Base-by-base conservation (phyloP, 2,329 filamentous ascomycete genomes). In the Curvularia sp. region DNA sequence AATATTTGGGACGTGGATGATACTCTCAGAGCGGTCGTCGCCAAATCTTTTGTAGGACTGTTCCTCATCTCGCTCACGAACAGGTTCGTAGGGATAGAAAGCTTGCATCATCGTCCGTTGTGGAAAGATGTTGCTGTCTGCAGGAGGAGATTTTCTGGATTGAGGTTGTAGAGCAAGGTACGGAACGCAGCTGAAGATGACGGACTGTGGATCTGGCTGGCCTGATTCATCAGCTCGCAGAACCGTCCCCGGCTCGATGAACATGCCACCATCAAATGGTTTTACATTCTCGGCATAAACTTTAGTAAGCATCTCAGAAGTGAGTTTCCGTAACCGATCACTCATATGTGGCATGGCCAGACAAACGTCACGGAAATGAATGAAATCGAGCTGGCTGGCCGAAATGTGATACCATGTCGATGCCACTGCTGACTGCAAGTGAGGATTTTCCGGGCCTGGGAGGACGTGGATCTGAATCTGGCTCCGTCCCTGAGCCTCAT, bases 171-270 rank as follows among this genome's bases (percentile, higher is more conserved):
- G 58, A 9, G 65, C 55, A 28, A 72, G 70, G 36, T 71, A 71
- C 4, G 71, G 74, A 12, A 73, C 49, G 43, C 71, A 75, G 27
- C 67, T 69, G 58, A 74, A 75, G 6, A 72, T 74, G 42, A 68
- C 68, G 1, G 67, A 68, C 13, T 65, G 49, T 25, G 66, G 50
- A 23, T 71, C 66, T 0, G 61, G 5, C 36, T 60, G 55, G 8
- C 65, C 39, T 8, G 46, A 59, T 28, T 72, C 69, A 32, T 75
- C 73, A 5, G 56, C 70, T 46, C 73, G 65, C 12, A 75, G 34
- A 9, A 75, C 68, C 3, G 72, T 73, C 7, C 74, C 74, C 7
- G 72, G 71, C 47, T 75, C 71, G n/a, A 75, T 69, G 50, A 72
- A 76, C 58, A 69, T 67, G 5, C 74, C 74, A 8, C 61, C 63